A percentile compares a stretch with the other conserved stretches of the same genome.
These are phyloP conservation scores for Tinospora cordifolia DNA, from an alignment of 164 flowering plant species.

Conservation along the genomic window DNA sequence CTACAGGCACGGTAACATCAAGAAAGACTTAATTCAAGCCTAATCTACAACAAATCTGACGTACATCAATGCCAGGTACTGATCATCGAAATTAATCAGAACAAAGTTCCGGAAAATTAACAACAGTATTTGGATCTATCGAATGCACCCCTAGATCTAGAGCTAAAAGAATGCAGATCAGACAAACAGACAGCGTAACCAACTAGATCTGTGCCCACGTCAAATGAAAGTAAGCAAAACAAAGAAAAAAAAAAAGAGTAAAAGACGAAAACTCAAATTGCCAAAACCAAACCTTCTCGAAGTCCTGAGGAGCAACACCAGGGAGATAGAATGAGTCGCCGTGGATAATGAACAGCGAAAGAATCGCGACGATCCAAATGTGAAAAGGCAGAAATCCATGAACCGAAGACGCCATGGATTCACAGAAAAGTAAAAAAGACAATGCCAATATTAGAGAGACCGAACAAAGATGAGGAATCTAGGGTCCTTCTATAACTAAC, in stretches of 20 bases:
- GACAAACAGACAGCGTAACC: not conserved
- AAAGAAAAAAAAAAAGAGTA: no score
- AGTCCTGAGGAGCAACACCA: slow-evolving; percentile 12
- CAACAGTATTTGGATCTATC: not conserved
- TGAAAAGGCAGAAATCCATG: not conserved
- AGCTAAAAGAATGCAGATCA: not conserved
- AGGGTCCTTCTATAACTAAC: no score
- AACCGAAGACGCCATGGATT: slow-evolving; percentile 4
- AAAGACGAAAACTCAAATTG: not conserved
- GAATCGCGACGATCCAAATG: slow-evolving; percentile 3
- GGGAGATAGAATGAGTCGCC: slow-evolving; percentile 12
- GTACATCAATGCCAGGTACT: not conserved
- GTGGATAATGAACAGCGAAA: slow-evolving; percentile 5
- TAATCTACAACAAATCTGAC: not conserved
- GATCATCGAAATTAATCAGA: not conserved
- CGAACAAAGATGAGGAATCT: not conserved
- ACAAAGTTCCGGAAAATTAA: not conserved
- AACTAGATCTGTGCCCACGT: not conserved
- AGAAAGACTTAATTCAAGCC: not conserved
- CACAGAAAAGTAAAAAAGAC: not conserved
- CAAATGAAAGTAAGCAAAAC: no score
- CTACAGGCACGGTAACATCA: no score
- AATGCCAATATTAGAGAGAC: not conserved
- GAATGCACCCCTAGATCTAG: not conserved
- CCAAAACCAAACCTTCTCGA: slow-evolving; percentile 2